These are phyloP conservation scores for Cucumis melo DNA, from an alignment of 306 rosid species.

Conservation along the genomic window DNA sequence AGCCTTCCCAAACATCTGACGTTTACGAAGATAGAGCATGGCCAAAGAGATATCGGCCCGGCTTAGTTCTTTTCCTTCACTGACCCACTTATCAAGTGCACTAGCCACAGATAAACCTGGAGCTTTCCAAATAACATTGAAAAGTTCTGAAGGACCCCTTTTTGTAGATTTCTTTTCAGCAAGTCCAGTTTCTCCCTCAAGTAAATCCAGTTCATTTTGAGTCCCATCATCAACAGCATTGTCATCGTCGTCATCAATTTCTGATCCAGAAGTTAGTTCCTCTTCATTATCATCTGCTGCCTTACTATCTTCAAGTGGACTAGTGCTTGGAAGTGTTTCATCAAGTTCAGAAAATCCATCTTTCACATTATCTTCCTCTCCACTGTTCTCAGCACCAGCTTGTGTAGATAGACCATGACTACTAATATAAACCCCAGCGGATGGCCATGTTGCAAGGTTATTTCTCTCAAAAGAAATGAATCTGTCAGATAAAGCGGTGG, in stretches of 20 bases:
- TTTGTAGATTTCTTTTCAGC: constrained; percentile 5
- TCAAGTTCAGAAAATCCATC: constrained; percentile 65
- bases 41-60: constrained; percentile 34
- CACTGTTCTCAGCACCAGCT: constrained; percentile 48
- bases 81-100: constrained; percentile 55
- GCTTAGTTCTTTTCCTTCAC: constrained; percentile 46
- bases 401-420: constrained; percentile 51
- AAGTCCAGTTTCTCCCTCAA: constrained; percentile 23
- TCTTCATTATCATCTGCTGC: constrained; percentile 15
- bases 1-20: constrained; percentile 48
- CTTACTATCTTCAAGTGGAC: constrained; percentile 2
- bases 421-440: constrained; percentile 15
- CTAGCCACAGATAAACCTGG: constrained; percentile 19
- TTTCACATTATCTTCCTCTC: constrained; percentile 51
- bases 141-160: constrained; percentile 25
- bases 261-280: constrained; percentile 20
- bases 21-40: constrained; percentile 34
- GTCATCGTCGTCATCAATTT: constrained; percentile 20
- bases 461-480: constrained; percentile 4
- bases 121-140: constrained; percentile 25
- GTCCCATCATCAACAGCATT: constrained; percentile 17
- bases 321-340: constrained; percentile 21
- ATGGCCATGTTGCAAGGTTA: constrained; percentile 20
- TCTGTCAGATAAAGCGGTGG: not conserved
- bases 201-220: constrained; percentile 40